Evolutionary conservation across 1,139 yeast genomes (phyloP).

Genomic region (Lodderomyces oxycetoniae): DNA sequence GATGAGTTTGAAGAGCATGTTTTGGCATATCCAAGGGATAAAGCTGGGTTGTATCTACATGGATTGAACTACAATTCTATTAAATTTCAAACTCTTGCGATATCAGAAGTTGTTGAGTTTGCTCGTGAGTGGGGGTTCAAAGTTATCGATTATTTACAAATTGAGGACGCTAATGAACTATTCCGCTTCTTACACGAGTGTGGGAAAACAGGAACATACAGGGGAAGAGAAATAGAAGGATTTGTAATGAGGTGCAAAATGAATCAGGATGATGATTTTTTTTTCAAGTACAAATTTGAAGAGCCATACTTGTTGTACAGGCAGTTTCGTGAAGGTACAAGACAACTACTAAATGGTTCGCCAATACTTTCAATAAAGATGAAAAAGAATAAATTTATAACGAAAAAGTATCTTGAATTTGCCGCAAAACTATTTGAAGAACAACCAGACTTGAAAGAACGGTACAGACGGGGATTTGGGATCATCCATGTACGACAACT

Average conservation of each 20-base stretch:
- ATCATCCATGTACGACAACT: conserved; percentile 65
- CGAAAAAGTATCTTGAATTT: conserved; percentile 66
- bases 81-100: conserved; percentile 59
- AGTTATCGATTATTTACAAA: conserved; percentile 42
- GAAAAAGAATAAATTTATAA: conserved; percentile 50
- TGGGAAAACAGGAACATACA: conserved; percentile 65
- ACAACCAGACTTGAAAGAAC: conserved; percentile 40
- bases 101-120: conserved; percentile 55
- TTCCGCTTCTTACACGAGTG: conserved; percentile 51
- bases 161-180: conserved; percentile 37
- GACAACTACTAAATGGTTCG: conserved; percentile 45
- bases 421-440: conserved; percentile 49
- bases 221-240: conserved; percentile 79
- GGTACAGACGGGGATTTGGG: conserved; percentile 59
- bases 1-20: conserved; percentile 94
- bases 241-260: conserved; percentile 71
- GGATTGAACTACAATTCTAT: conserved; percentile 74
- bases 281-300: conserved; percentile 91
- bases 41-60: conserved; percentile 82
- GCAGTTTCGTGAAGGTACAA: conserved; percentile 85
- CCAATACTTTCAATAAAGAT: conserved; percentile 36
- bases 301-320: conserved; percentile 92
- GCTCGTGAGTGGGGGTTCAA: conserved; percentile 73
- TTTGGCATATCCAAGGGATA: conserved; percentile 59
- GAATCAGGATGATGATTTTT: conserved; percentile 35